phyloP scores from a whole-genome alignment of 176 grass and related monocot genomes.

The Zizania latifolia region DNA sequence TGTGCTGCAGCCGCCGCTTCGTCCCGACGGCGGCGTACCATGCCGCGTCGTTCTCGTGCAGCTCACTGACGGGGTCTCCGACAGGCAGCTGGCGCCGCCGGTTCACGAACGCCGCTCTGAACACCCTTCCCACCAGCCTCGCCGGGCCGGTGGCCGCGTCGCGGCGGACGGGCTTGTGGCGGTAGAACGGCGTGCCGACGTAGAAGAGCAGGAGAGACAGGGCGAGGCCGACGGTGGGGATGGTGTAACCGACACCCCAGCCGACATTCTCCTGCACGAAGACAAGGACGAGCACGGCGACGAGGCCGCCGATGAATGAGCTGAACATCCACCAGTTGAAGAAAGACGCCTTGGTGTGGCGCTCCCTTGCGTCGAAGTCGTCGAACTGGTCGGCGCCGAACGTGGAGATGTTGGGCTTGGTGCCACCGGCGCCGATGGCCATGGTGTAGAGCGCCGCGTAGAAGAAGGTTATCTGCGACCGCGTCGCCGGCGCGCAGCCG shows the following conservation, averaged over 20 bases:
- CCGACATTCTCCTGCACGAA: constrained; percentile 72
- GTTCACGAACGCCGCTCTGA: constrained; percentile 31
- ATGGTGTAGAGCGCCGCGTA: constrained; percentile 54
- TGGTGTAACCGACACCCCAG: constrained; percentile 57
- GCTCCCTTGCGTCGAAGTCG: constrained; percentile 47
- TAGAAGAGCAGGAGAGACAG: constrained; percentile 49
- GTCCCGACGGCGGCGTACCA: constrained; percentile 24
- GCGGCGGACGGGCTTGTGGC: constrained; percentile 34
- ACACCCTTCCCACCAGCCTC: constrained; percentile 30
- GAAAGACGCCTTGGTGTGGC: constrained; percentile 48
- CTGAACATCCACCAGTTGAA: constrained; percentile 97
- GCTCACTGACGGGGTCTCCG: not conserved
- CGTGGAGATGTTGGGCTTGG: constrained; percentile 86
- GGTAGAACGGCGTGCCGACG: constrained; percentile 51
- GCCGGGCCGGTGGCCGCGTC: constrained; percentile 27
- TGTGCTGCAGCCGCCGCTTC: constrained; percentile 44
- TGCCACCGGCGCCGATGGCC: constrained; percentile 63
- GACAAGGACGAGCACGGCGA: constrained; percentile 53
- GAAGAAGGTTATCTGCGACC: constrained; percentile 48
- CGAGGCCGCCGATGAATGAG: constrained; percentile 49
- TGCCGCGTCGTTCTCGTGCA: constrained; percentile 41
- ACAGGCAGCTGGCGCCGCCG: not conserved
- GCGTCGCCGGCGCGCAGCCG: constrained; percentile 31
- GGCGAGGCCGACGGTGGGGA: constrained; percentile 52
- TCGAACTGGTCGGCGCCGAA: constrained; percentile 87